Evolutionary conservation across 2,329 filamentous ascomycete species (phyloP), one percentile per base, ranked within the genome.

Genomic region (Ceratocystis cubensis): DNA sequence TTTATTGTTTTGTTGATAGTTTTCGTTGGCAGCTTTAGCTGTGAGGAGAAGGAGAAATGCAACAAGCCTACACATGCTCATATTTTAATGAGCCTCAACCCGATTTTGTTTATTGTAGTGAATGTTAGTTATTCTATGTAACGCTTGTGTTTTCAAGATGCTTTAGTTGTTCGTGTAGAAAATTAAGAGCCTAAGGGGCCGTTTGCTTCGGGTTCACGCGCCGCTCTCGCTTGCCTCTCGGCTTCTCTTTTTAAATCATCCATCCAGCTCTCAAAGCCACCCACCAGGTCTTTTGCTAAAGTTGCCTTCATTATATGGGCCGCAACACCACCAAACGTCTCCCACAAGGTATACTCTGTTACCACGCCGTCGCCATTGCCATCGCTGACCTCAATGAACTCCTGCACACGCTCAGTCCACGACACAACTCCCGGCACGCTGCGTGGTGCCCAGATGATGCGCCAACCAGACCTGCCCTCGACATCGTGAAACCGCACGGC

Each of bases 271-370:
- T 72, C 72, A 69, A 79, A 76, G 17, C 75, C 74, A 5, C 71
- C 71, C 41, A 72, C 69, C 33, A 80, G 68, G 68, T 72, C 70
- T 0, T 53, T 65, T 1, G 75, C 75, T 20, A 75, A 72, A 1
- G 73, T 69, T 30, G 70, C 45, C 70, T 70, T 74, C 6, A 79
- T 72, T 17, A 75, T 70, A 5, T 72, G 72, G 5, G 73, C 76
- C 62, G 78, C 37, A 3, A 73, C 64, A 0, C 78, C 78, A 20
- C 75, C 75, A 70, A 79, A 79, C 10, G 78, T 80, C 73, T 80
- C 78, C 75, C 75, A 79, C 71, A 73, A 76, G 13, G 66, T 70
- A 69, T 79, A 80, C 69, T 75, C 75, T 5, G 75, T 78, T 15
- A 20, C 3, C 48, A 50, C 10, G 20, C 70, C 72, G 4, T 70